Base-by-base conservation (phyloP, 805 yeast genomes). In the Cyberlindnera samutprakarnensis region DNA sequence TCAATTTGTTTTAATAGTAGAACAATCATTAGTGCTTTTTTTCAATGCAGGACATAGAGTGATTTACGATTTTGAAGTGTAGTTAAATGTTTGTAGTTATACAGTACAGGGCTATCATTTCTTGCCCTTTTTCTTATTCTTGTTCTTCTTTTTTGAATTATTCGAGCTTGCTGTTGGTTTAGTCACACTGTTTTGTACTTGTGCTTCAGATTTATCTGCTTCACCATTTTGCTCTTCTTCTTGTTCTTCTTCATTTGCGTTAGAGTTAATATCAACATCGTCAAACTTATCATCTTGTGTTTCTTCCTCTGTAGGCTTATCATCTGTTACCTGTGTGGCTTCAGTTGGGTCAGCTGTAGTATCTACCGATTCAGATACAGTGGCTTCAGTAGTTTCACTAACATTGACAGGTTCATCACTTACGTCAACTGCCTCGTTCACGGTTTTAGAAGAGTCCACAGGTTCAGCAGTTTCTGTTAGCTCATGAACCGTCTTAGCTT, bases 51-150 rank as follows among this genome's bases (percentile, higher is more conserved):
- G 48, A 32, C 45, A 39, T 39, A 43, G 32, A 30, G 27, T 30
- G n/a, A 12, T 16, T 28, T 15, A 6, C 13, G 11, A 11, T 20
- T 12, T 13, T 16, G 7, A 12, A 6, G 28, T 17, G 28, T 12
- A 25, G 28, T 17, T 10, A 8, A 14, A 12, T 12, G 6, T 25
- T 14, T 14, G 11, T 28, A 28, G 10, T 14, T 19, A 14, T 13
- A 10, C 14, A 13, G 14, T 12, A 12, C 13, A 18, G 9, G 23
- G 14, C 32, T 39, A 38, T 42, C 50, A 50, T 38, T 53, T 51
- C 44, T 46, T 52, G 37, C 54, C 56, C 46, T 56, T 59, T 39
- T 56, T 58, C 41, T 58, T 55, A 41, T 58, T 57, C 27, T 53
- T 56, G 32, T 55, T 59, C 38, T 56, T 58, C 43, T 55, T 57